Conservation (phyloP, 129 eudicot species). For the Gnaphalium uliginosum region DNA sequence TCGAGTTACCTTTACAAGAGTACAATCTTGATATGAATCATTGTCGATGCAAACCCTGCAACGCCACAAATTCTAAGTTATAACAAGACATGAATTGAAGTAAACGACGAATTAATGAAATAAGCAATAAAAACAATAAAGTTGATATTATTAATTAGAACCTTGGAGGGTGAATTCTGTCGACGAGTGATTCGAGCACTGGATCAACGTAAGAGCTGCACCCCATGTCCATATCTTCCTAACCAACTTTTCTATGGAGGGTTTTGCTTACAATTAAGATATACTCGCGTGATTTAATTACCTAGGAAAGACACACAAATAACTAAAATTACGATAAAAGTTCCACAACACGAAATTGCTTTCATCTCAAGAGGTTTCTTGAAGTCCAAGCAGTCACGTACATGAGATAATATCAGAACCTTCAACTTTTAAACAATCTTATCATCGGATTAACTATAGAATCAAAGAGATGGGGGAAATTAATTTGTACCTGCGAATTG, state of each 20-base stretch:
- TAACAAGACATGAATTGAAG: background rate
- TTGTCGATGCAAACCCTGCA: constrained; percentile 89
- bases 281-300: background rate
- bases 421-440: background rate
- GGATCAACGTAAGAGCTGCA: constrained; percentile 65
- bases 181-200: constrained; percentile 59
- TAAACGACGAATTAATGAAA: background rate
- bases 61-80: background rate
- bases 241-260: background rate
- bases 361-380: constrained; percentile 6
- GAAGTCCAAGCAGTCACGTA: constrained; percentile 12
- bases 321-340: background rate
- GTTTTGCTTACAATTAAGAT: constrained; percentile 5
- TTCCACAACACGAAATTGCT: background rate
- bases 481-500: background rate
- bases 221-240: constrained; percentile 56
- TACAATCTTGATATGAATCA: constrained; percentile 63
- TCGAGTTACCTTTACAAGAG: constrained; percentile 80
- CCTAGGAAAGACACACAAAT: constrained; percentile 2
- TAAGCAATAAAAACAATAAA: background rate
- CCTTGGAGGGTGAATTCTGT: constrained; percentile 85
- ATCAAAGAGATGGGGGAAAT: background rate
- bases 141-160: constrained; percentile 9
- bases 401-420: constrained; percentile 3
- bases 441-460: background rate